Base-by-base conservation (phyloP, 805 yeast species). In the Wickerhamiella sorbophila region DNA sequence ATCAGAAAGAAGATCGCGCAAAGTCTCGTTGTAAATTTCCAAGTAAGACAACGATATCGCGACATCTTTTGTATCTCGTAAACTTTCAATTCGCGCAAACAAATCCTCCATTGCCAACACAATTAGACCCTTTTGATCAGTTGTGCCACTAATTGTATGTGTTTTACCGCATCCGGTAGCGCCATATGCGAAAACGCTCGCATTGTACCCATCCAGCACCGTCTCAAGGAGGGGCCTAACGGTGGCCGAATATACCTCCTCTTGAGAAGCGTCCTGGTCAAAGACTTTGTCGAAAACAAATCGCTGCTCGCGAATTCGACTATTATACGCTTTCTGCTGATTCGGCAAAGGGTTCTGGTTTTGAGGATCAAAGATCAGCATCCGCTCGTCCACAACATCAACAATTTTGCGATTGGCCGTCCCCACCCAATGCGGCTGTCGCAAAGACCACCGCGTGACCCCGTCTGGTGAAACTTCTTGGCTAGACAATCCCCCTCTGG, bases 121-220 rank as follows among this genome's bases (percentile, higher is more conserved):
- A 0, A 85, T 79, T 12, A 87, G 72, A 0, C 95, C 95, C 0
- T 94, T 95, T 20, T 70, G 62, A 2, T 71, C 71, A 0, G 75
- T 69, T 0, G 77, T 71, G 0, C 95, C 95, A 56, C 79, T 72
- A 26, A 87, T 81, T 0, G 97, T 87, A 57, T 80, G 85, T 0
- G 96, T 87, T 56, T 87, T 87, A n/a, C 97, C 97, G 59, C 96
- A 87, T 0, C 97, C 97, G 0, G 97, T 87, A 22, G 97, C 65
- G 1, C 97, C 97, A 57, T 87, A 87, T 0, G 97, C 96, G 64
- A 87, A 87, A 0, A 87, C 84, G 0, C 95, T 85, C 4, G 94
- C 79, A 57, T 88, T 86, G 60, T 66, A 83, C 0, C 96, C 97
- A 47, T 82, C 91, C 33, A 87, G 58, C 0, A 85, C 76, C 32